Conservation (phyloP, 192 early-diverging fungal species). For the Linnemannia elongata region DNA sequence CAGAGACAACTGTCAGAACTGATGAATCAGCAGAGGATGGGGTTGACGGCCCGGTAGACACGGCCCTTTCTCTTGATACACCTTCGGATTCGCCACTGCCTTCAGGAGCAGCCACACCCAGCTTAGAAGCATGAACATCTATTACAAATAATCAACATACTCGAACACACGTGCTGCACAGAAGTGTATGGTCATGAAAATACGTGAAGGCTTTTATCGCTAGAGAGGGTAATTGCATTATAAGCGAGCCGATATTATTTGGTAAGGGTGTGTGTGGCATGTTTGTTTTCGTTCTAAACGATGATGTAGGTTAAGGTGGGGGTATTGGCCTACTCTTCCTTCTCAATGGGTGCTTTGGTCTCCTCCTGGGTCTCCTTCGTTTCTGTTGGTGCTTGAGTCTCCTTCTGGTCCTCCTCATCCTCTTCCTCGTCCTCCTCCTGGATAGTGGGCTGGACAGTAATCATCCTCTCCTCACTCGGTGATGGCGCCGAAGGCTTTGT, state of each 20-base stretch:
- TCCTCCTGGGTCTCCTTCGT: constrained; percentile 1
- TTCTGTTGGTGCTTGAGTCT: background rate
- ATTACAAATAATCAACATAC: background rate
- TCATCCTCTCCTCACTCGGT: background rate
- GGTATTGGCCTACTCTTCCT: background rate
- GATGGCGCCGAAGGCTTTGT: background rate
- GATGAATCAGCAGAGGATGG: background rate
- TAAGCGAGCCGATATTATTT: background rate
- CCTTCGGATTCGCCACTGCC: constrained; percentile 14
- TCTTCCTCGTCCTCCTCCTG: constrained; percentile 1
- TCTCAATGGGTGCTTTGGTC: background rate
- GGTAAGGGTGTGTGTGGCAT: background rate
- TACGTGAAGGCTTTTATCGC: background rate
- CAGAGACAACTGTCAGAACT: constrained; percentile 29
- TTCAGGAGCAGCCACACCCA: constrained; percentile 17
- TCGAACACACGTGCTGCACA: background rate
- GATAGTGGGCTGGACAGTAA: background rate
- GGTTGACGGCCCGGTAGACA: constrained; percentile 18
- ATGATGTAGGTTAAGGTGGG: background rate
- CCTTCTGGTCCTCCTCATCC: constrained; percentile 8
- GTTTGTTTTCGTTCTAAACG: background rate
- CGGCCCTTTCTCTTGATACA: constrained; percentile 10
- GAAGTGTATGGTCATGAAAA: background rate
- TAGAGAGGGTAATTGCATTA: background rate
- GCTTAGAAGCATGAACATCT: background rate